Conservation (phyloP, 139 green algal genomes). For the Mesotaenium endlicherianum region DNA sequence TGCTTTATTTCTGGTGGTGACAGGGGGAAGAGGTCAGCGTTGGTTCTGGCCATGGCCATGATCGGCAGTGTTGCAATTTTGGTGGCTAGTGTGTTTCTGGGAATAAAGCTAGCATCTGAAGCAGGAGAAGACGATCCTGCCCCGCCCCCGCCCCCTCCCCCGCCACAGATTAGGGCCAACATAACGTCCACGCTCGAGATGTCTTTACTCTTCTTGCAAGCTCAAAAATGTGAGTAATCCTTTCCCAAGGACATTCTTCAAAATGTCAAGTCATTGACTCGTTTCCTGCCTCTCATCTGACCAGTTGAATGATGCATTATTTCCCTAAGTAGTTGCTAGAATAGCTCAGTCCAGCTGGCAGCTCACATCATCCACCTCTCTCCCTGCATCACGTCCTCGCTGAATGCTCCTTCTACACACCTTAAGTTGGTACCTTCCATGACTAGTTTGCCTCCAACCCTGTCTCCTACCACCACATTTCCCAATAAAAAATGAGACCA, state of each 20-base stretch:
- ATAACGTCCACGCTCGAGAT: conserved; percentile 20
- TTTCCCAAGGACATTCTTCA: too few species aligned
- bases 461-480: too few species aligned
- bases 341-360: too few species aligned
- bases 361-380: too few species aligned
- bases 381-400: too few species aligned
- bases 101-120: not conserved
- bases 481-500: too few species aligned
- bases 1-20: not conserved
- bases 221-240: conserved; percentile 57
- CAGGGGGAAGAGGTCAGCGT: conserved; percentile 21
- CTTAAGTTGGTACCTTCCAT: too few species aligned
- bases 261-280: too few species aligned
- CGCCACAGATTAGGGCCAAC: conserved; percentile 11
- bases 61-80: conserved; percentile 37
- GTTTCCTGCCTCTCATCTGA: too few species aligned
- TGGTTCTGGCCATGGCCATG: conserved; percentile 24
- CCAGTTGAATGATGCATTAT: not conserved
- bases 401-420: too few species aligned
- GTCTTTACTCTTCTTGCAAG: conserved; percentile 63
- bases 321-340: too few species aligned
- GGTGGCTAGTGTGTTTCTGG: conserved; percentile 20
- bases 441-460: too few species aligned
- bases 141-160: not conserved
- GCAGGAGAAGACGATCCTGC: conserved; percentile 2